These are phyloP conservation scores for Berkeleyomyces rouxiae DNA, from an alignment of 2,329 filamentous ascomycete genomes.

Conservation along the genomic window DNA sequence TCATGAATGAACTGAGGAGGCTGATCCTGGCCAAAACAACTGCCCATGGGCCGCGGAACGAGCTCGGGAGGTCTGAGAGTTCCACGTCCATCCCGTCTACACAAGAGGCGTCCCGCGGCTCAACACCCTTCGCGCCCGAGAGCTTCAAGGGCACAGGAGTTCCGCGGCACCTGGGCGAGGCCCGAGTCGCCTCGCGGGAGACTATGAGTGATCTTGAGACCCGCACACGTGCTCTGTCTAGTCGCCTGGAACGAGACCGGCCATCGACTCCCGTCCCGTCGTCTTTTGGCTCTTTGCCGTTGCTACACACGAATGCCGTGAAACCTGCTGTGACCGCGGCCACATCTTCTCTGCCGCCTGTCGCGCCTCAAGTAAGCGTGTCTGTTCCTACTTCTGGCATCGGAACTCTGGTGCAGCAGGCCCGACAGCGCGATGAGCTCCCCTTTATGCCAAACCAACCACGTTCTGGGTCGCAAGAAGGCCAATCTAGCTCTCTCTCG, in stretches of 20 bases:
- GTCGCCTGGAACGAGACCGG: background rate
- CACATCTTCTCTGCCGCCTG: conserved; percentile 1
- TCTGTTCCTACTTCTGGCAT: conserved; percentile 5
- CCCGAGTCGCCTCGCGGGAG: conserved; percentile 8
- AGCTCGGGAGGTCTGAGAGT: conserved; percentile 1
- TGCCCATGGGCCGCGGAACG: background rate
- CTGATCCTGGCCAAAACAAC: conserved; percentile 5
- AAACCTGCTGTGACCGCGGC: background rate
- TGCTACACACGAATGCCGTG: background rate
- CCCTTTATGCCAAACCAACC: background rate
- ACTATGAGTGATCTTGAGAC: conserved; percentile 12
- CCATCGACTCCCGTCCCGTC: background rate
- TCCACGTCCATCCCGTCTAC: background rate
- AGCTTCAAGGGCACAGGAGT: background rate
- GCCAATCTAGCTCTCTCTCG: background rate
- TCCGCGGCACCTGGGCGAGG: conserved; percentile 7
- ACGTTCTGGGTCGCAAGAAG: background rate
- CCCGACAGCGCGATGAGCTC: background rate
- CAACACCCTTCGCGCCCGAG: conserved; percentile 4
- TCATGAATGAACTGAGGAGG: conserved; percentile 22
- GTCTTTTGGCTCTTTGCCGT: background rate
- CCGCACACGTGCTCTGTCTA: conserved; percentile 7
- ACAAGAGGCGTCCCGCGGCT: conserved; percentile 5
- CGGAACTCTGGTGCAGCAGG: conserved; percentile 6
- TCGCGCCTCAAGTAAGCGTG: background rate